A percentile compares a stretch with the other conserved stretches of the same genome.
Evolutionary conservation across 352 stramenopile genomes (phyloP).

Genomic region (Globisporangium irregulare): DNA sequence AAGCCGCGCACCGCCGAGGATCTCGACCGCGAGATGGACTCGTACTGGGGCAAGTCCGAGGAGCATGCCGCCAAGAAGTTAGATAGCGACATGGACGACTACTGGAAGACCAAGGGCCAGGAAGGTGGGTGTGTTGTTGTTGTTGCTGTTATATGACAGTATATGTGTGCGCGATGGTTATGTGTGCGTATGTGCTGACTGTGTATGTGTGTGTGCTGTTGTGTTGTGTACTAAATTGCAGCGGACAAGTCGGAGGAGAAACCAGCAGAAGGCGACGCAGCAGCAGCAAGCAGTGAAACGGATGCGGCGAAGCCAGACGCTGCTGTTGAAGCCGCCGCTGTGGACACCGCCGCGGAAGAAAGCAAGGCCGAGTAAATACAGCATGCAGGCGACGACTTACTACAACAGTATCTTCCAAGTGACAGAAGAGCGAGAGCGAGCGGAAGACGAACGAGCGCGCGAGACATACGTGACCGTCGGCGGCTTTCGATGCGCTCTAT

Average conservation of each 20-base stretch:
- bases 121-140: conserved; percentile 21
- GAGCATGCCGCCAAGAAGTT: conserved; percentile 84
- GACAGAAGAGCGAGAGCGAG: not conserved
- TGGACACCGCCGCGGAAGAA: not conserved
- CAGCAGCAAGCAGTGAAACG: not conserved
- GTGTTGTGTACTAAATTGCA: no score
- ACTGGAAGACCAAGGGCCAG: conserved; percentile 84
- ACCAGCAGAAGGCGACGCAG: not conserved
- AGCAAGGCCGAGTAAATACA: conserved; percentile 9
- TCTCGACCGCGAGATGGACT: conserved; percentile 84
- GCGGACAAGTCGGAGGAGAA: conserved; percentile 7
- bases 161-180: not conserved
- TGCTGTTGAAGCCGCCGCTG: not conserved
- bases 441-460: no score
- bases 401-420: not conserved
- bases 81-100: conserved; percentile 84
- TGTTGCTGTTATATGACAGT: not conserved
- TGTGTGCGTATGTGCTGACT: not conserved
- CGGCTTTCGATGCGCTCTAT: no score
- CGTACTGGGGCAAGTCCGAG: conserved; percentile 83
- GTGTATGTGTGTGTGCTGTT: not conserved
- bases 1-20: conserved; percentile 78
- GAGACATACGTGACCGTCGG: no score
- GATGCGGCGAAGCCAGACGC: not conserved
- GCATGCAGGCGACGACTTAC: not conserved